These are phyloP conservation scores for Sordaria brevicollis DNA, from an alignment of 495 filamentous ascomycete species.

Conservation along the genomic window DNA sequence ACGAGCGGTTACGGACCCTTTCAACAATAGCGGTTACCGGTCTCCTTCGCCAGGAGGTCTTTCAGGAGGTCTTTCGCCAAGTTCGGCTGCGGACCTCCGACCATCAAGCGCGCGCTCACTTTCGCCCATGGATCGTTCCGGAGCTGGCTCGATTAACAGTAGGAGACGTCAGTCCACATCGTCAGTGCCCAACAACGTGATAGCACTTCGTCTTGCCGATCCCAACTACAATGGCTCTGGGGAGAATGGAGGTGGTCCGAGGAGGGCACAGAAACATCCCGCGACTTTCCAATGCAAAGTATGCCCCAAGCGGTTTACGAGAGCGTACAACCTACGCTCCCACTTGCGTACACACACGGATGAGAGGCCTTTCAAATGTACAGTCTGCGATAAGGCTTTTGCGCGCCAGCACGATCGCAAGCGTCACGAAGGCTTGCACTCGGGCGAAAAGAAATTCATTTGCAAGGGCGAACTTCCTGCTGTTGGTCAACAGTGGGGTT, in stretches of 20 bases:
- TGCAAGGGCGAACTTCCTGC: slow-evolving; percentile 77
- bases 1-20: slow-evolving; percentile 68
- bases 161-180: slow-evolving; percentile 80
- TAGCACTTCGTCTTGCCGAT: slow-evolving; percentile 84
- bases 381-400: slow-evolving; percentile 92
- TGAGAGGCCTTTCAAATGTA: slow-evolving; percentile 89
- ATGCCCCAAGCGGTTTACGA: slow-evolving; percentile 80
- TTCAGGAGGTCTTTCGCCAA: slow-evolving; percentile 31
- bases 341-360: slow-evolving; percentile 88
- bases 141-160: slow-evolving; percentile 42
- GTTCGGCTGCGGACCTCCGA: slow-evolving; percentile 35
- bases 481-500: slow-evolving; percentile 78
- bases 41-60: slow-evolving; percentile 29
- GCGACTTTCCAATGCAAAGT: slow-evolving; percentile 81
- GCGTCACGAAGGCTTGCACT: slow-evolving; percentile 82
- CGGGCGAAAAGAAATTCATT: slow-evolving; percentile 94
- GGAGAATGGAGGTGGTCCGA: slow-evolving; percentile 39
- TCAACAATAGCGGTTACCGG: slow-evolving; percentile 29
- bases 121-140: slow-evolving; percentile 53
- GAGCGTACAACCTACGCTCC: slow-evolving; percentile 84
- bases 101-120: slow-evolving; percentile 51
- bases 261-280: slow-evolving; percentile 88
- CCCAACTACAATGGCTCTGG: slow-evolving; percentile 59
- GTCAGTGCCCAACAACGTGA: slow-evolving; percentile 77
- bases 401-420: slow-evolving; percentile 90